Conservation (phyloP, 257 asterid genomes). For the Coffea eugenioides region DNA sequence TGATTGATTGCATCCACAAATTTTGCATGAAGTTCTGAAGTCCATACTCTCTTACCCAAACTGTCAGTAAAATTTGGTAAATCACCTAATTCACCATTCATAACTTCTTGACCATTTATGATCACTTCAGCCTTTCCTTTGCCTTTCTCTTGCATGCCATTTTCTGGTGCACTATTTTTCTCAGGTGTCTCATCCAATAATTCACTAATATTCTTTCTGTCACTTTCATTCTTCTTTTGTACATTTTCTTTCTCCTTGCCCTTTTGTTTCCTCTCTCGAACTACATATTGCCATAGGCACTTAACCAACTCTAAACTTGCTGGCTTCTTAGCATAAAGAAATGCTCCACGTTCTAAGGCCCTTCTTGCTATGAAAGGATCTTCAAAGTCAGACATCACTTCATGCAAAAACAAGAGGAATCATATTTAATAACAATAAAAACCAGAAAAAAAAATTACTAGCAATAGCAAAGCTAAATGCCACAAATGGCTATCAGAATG, state of each 20-base stretch:
- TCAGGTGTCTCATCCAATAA: not conserved
- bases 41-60: not conserved
- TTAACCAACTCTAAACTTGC: not conserved
- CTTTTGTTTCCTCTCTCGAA: not conserved
- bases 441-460: not conserved
- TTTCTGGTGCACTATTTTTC: not conserved
- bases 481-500: no score
- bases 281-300: conserved; percentile 3
- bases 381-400: not conserved
- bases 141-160: not conserved
- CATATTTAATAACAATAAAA: not conserved
- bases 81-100: not conserved
- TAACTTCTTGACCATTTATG: not conserved
- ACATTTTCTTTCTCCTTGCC: not conserved
- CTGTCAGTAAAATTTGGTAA: not conserved
- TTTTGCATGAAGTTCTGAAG: conserved; percentile 9
- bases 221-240: not conserved
- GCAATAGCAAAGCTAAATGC: not conserved
- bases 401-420: not conserved
- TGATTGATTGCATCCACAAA: not conserved
- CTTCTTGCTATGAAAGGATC: not conserved
- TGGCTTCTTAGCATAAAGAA: conserved; percentile 1
- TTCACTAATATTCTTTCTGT: no score
- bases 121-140: not conserved
- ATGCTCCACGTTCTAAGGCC: conserved; percentile 6